Conservation (phyloP, 2,329 filamentous ascomycete genomes). For the Colletotrichum sansevieriae region DNA sequence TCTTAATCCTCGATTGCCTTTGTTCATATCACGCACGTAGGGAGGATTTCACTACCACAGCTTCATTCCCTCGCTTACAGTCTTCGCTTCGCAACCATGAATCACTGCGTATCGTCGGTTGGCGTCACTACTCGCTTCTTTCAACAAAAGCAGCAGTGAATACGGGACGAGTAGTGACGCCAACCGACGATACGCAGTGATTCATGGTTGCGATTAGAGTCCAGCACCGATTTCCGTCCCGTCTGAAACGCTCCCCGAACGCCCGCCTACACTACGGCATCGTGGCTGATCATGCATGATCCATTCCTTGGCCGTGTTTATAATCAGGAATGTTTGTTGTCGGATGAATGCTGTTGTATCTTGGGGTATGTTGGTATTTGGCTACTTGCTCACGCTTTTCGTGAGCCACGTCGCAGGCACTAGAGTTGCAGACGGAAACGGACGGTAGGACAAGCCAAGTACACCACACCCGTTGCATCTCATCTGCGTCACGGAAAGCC, state of each 20-base stretch:
- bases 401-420: slow-evolving; percentile 11
- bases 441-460: slow-evolving; percentile 22
- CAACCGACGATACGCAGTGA: background rate
- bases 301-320: slow-evolving; percentile 24
- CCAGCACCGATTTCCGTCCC: background rate
- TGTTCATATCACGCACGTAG: too few relatives aligned
- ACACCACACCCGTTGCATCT: slow-evolving; percentile 24
- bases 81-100: too few relatives aligned
- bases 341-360: too few relatives aligned
- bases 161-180: background rate
- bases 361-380: too few relatives aligned
- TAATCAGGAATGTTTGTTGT: background rate
- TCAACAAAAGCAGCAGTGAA: background rate
- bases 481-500: slow-evolving; percentile 23
- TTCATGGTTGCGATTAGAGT: background rate
- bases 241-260: background rate
- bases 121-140: too few relatives aligned
- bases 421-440: slow-evolving; percentile 25
- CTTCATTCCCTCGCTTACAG: too few relatives aligned
- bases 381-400: background rate
- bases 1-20: too few relatives aligned
- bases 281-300: background rate
- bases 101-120: too few relatives aligned
- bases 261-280: background rate
- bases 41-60: too few relatives aligned